phyloP scores from a whole-genome alignment of 495 filamentous ascomycete species.

The Hypoxylon trugodes region DNA sequence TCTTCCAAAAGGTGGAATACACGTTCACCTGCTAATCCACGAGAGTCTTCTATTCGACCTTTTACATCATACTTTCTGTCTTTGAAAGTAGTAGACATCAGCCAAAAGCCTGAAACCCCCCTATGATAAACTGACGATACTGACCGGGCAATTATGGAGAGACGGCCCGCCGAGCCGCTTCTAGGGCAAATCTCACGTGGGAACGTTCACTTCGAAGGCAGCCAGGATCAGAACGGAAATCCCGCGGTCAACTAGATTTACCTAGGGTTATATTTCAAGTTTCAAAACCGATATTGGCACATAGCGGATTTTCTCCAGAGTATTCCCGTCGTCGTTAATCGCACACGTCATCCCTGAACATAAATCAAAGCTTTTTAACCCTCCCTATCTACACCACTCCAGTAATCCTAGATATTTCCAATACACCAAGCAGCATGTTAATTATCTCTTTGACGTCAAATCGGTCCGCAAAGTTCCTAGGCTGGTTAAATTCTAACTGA shows the following conservation, averaged over 20 bases:
- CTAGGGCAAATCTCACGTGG: conserved; percentile 19
- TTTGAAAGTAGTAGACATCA: conserved; percentile 29
- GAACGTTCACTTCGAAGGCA: background rate
- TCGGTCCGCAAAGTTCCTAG: conserved; percentile 33
- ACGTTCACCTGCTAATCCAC: conserved; percentile 10
- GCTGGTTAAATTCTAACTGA: conserved; percentile 24
- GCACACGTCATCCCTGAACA: conserved; percentile 20
- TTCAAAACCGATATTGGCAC: conserved; percentile 5
- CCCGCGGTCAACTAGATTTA: conserved; percentile 21
- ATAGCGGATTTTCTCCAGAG: conserved; percentile 7
- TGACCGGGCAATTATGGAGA: conserved; percentile 38
- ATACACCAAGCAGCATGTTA: conserved; percentile 1
- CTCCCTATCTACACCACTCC: background rate
- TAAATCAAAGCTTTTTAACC: background rate
- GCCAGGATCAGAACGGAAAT: conserved; percentile 31
- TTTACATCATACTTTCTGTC: conserved; percentile 22
- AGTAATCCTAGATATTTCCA: background rate
- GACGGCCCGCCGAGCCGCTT: conserved; percentile 33
- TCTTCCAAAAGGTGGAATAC: conserved; percentile 15
- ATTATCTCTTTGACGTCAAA: conserved; percentile 8
- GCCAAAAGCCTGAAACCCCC: conserved; percentile 36
- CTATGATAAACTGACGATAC: conserved; percentile 19
- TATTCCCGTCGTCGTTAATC: conserved; percentile 19
- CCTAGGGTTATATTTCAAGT: conserved; percentile 12
- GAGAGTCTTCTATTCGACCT: conserved; percentile 5